Evolutionary conservation across 345 rosid species (phyloP).

Genomic region (Citrus reticulata): DNA sequence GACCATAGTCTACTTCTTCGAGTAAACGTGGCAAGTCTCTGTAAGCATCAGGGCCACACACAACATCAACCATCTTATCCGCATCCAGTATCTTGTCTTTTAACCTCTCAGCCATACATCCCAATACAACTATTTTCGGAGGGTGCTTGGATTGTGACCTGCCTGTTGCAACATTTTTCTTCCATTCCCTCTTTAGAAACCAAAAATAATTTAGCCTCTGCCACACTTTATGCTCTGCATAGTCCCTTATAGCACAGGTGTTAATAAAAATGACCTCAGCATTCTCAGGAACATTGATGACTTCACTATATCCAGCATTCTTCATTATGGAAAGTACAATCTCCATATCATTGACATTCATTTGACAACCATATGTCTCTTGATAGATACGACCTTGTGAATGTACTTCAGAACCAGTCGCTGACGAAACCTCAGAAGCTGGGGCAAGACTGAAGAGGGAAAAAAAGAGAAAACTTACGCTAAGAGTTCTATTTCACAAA

Average conservation of each 20-base stretch:
- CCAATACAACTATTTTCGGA: slow-evolving; percentile 91
- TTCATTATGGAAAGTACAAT: slow-evolving; percentile 88
- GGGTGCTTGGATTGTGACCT: slow-evolving; percentile 65
- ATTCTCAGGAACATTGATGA: slow-evolving; percentile 69
- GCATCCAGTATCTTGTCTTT: slow-evolving; percentile 89
- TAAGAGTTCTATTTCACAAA: background rate
- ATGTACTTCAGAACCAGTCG: slow-evolving; percentile 23
- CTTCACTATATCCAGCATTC: slow-evolving; percentile 66
- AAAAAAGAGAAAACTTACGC: slow-evolving; percentile 4
- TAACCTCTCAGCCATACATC: slow-evolving; percentile 96
- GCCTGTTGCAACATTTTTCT: slow-evolving; percentile 60
- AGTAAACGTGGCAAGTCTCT: slow-evolving; percentile 81
- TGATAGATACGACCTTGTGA: slow-evolving; percentile 77
- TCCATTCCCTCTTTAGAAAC: slow-evolving; percentile 93
- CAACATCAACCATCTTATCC: slow-evolving; percentile 98
- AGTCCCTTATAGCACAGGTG: slow-evolving; percentile 90
- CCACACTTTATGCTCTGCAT: slow-evolving; percentile 95
- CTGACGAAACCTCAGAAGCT: slow-evolving; percentile 34
- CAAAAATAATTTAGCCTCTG: slow-evolving; percentile 94
- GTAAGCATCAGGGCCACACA: slow-evolving; percentile 94
- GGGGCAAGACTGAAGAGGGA: slow-evolving; percentile 30
- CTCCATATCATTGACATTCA: slow-evolving; percentile 97
- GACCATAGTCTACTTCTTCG: slow-evolving; percentile 88
- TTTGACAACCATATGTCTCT: slow-evolving; percentile 94
- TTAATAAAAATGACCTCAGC: slow-evolving; percentile 88